Evolutionary conservation across 352 stramenopile species (phyloP), one percentile per base, ranked within the genome.

Genomic region (Globisporangium acanthophoron): DNA sequence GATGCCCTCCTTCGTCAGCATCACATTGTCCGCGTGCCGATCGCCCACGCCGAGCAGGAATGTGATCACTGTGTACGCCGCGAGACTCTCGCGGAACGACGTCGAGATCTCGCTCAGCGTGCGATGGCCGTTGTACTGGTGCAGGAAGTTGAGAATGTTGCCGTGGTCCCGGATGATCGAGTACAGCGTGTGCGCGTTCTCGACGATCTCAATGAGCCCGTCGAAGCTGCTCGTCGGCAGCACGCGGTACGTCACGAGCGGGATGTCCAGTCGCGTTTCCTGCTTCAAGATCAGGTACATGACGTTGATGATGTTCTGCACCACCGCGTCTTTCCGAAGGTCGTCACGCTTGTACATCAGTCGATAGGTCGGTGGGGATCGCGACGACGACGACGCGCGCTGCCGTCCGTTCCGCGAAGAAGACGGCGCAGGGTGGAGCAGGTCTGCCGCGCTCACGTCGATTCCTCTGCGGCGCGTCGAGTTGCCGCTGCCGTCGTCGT

Each of bases 41-140:
- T 99, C 97, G 27, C 97, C 97, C 50, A 99, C 96, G 33, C 96
- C 96, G n/a, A 99, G 67, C 16, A 99, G 66, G 66, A 99, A 99
- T 29, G 97, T 99, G 54, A 99, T 98, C 40, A 99, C 97, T 33
- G 97, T 99, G 79, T 99, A 99, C 27, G 97, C 97, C 12, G 97
- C 97, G 54, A 97, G 93, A 65, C 85, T 98, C 57, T 97, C 84
- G 18, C 84, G 73, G 52, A 92, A 94, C 6, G 81, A 92, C 20
- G 80, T 81, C 44, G 81, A 91, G 41, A 94, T 94, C 56, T 94
- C 84, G 54, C 80, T 88, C n/a, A 94, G 70, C 37, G 80, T 94
- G 35, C 84, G 80, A 50, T 94, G 80, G 18, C 84, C 80, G 33
- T 94, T 94, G 70, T 94, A 88, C 40, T 90, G 84, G 39, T 94